Base-by-base conservation (phyloP, 495 filamentous ascomycete species). In the Alectoria sarmentosa region DNA sequence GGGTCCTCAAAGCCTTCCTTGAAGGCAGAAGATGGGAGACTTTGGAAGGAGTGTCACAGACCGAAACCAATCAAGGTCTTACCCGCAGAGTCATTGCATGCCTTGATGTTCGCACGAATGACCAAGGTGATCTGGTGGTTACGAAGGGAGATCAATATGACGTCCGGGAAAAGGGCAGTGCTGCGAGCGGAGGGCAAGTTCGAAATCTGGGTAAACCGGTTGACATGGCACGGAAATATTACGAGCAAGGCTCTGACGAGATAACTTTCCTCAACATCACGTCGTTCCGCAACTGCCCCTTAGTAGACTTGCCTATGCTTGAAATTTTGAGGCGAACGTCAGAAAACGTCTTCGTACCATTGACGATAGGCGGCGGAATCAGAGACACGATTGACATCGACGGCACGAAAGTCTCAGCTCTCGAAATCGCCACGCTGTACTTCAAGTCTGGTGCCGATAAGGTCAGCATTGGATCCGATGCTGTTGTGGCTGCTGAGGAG, bases 111-210 rank as follows among this genome's bases (percentile, higher is more conserved):
- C 88, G 94, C 13, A 84, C 94, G n/a, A 98, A 98, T 73, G 95
- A 98, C 73, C 79, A 88, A 57, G 95, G 95, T 8, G 95, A 98
- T 74, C 77, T 98, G 23, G 95, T 98, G 0, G 94, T 98, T 21
- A 98, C 94, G 8, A 98, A 98, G 76, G 94, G 94, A 13, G 94
- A 98, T 73, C 94, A 98, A 71, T 98, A 98, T 76, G 94, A 98
- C 71, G 94, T 98, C n/a, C 88, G 94, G n/a, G 94, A 97, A 71
- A 96, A 96, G 76, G 79, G 74, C 61, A 78, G 75, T 15, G 71
- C 76, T 26, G 71, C 79, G 13, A 76, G 77, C n/a, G 84, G 82
- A 58, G 86, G 91, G 28, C 81, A 86, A 61, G 94, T 98, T 39
- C 83, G 94, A 62, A 98, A 98, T 72, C 77, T 98, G 1, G 94